Base-by-base conservation (phyloP, 2,329 filamentous ascomycete genomes). In the Apiospora hydei region DNA sequence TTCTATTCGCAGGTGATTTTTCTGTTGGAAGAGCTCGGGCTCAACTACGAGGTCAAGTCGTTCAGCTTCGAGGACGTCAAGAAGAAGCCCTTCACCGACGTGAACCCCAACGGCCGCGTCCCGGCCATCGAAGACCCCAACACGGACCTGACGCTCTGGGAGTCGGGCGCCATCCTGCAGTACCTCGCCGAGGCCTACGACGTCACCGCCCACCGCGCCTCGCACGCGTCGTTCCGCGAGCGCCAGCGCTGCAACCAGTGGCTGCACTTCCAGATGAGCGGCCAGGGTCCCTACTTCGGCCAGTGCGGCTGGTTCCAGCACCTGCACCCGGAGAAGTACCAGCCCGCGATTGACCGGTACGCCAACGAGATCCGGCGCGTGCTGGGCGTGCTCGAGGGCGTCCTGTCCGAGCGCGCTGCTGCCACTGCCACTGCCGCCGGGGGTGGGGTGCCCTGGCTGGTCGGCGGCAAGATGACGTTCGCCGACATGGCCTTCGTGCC, bases 201-300 rank as follows among this genome's bases (percentile, higher is more conserved):
- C 76, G 82, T 21, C 41, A 4, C 14, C 6, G 26, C 2, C 14
- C 53, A 61, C 30, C 26, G 8, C 18, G 6, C 34, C 26, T 38
- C 30, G 26, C 6, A 21, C 26, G 30, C 10, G 26, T 6, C 14
- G 14, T 16, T 61, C 26, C 13, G 75, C 30, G 76, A 82, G 1
- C 74, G 79, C 53, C 80, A 79, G 67, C 71, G 86, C 34, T 82
- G 79, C 67, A 85, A 83, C 73, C 83, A 85, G 53, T 87, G 83
- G 81, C 80, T 87, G 5, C 81, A 81, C 75, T 85, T 82, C 77
- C 84, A 87, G 77, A 78, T 78, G 53, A 80, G 81, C 2, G 85
- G 85, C 10, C 85, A 87, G 74, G 85, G 85, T 0, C 85, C 85
- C 0, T 87, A 87, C 75, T 87, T 82, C 72, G 86, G 86, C 18